Conservation (phyloP, 2,329 filamentous ascomycete species). For the Xylaria sp. region DNA sequence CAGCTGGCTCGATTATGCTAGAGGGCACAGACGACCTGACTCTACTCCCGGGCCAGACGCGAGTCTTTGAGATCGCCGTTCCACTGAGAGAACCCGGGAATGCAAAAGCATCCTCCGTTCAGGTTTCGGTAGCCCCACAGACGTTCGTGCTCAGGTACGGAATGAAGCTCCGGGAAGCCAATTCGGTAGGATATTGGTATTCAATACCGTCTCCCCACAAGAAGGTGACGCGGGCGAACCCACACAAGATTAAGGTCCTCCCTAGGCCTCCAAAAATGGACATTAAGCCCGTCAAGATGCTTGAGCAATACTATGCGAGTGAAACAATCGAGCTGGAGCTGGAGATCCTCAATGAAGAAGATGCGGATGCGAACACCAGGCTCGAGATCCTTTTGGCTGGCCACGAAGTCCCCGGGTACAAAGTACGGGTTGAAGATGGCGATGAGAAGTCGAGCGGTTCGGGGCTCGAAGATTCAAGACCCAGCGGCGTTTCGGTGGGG, state of each 20-base stretch:
- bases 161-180: conserved; percentile 53
- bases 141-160: conserved; percentile 70
- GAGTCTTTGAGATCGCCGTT: conserved; percentile 71
- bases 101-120: conserved; percentile 66
- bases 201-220: conserved; percentile 47
- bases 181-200: conserved; percentile 54
- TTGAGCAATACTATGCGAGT: conserved; percentile 81
- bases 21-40: conserved; percentile 65
- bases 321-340: conserved; percentile 72
- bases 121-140: conserved; percentile 64
- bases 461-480: conserved; percentile 45
- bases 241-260: conserved; percentile 68
- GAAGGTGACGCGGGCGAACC: conserved; percentile 51
- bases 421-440: conserved; percentile 42
- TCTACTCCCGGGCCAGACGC: conserved; percentile 67
- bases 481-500: conserved; percentile 48
- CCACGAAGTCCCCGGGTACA: conserved; percentile 51
- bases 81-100: conserved; percentile 82
- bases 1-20: conserved; percentile 43
- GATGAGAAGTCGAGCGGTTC: conserved; percentile 38
- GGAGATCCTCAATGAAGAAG: conserved; percentile 79
- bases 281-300: conserved; percentile 64
- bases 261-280: conserved; percentile 93
- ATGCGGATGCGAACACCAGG: conserved; percentile 72
- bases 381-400: conserved; percentile 71